A percentile compares a stretch with the other conserved stretches of the same genome.
Evolutionary conservation across 208 protist genomes (phyloP).

Genomic region (Giardia duodenalis): DNA sequence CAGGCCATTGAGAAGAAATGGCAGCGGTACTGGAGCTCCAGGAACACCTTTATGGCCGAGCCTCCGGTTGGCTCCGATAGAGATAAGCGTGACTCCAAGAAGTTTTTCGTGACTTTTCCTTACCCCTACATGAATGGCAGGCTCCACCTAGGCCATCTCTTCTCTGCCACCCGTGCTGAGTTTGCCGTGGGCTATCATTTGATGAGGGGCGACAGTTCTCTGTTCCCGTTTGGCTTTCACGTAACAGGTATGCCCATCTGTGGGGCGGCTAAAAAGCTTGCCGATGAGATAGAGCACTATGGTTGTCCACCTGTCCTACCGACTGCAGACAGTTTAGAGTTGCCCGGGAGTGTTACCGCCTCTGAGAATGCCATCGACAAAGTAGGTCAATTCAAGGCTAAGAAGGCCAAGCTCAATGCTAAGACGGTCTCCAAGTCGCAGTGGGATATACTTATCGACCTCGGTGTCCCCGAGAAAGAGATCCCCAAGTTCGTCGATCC

Average conservation of each 20-base stretch:
- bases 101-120: conserved; percentile 95
- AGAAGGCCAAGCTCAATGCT: conserved; percentile 52
- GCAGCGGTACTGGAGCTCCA: conserved; percentile 53
- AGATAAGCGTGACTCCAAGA: conserved; percentile 53
- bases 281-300: conserved; percentile 58
- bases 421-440: conserved; percentile 55
- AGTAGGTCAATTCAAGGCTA: neutral
- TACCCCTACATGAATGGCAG: conserved; percentile 72
- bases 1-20: conserved; percentile 55
- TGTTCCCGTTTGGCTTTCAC: conserved; percentile 99
- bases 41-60: conserved; percentile 55
- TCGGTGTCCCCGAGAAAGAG: conserved; percentile 77
- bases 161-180: conserved; percentile 94
- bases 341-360: no score
- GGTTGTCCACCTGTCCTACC: conserved; percentile 66
- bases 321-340: neutral
- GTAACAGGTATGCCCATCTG: conserved; percentile 99
- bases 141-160: conserved; percentile 95
- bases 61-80: conserved; percentile 59
- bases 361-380: neutral
- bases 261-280: conserved; percentile 88
- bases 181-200: conserved; percentile 87
- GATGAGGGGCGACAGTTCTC: conserved; percentile 75
- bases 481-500: conserved; percentile 91
- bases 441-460: conserved; percentile 87